Base-by-base conservation (phyloP, 495 filamentous ascomycete genomes). In the Evernia prunastri region DNA sequence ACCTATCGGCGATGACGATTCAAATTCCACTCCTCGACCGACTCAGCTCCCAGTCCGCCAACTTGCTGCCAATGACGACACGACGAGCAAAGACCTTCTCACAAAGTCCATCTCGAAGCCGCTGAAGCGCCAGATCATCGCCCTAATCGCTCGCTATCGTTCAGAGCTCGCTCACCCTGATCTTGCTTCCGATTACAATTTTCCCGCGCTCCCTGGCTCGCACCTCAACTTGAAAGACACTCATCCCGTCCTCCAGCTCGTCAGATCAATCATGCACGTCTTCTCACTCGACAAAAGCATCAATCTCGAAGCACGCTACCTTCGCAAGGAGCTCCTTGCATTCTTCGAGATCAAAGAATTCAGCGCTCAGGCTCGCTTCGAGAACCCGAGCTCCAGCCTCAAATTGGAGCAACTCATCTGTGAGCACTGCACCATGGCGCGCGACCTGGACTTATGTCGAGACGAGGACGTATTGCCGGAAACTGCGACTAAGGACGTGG, bases 291-390 rank as follows among this genome's bases (percentile, higher is more conserved):
- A 94, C 74, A 93, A 91, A 72, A 89, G 91, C 63, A 87, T 91
- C 70, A 87, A 85, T 3, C 82, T 96, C 61, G 93, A 97, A 72
- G 89, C 88, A 5, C 87, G 95, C 36, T 75, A 95, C 29, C 79
- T 98, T 4, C 86, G 94, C 31, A 93, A 93, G 68, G 92, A 97
- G 53, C 79, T 97, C 4, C 87, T 98, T 13, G 81, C 85, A 5
- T 79, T 97, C 57, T 96, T 97, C 72, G 93, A 97, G 51, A 83
- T 98, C 63, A 89, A 91, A 66, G 94, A 98, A 74, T 98, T 98
- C 76, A 89, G 85, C 78, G 83, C 86, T 66, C 90, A 94, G 58
- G 94, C 88, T 47, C 81, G 83, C 11, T 98, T 96, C 76, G 81
- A 83, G 63, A 97, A 98, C 71, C 94, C 94, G 0, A 89, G 86